Percentiles rank a stretch among this genome's conserved stretches.
These are phyloP conservation scores for Saitozyma podzolica DNA, from an alignment of 768 basidiomycete species.

Conservation along the genomic window DNA sequence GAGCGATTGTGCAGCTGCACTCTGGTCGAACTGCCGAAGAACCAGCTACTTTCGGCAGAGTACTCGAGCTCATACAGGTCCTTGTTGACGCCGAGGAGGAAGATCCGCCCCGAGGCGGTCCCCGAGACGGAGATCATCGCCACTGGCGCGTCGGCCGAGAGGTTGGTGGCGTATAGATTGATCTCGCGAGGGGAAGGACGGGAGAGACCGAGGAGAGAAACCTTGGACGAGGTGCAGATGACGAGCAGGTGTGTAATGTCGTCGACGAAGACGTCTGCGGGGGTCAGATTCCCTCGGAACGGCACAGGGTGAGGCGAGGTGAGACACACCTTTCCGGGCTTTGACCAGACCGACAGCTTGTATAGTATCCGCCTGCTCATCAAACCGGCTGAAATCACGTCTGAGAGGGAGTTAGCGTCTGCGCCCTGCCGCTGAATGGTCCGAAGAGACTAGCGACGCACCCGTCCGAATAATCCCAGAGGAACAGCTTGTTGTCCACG, in stretches of 20 bases:
- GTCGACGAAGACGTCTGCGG: conserved; percentile 74
- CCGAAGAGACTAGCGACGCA: conserved; percentile 54
- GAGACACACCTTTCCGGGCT: conserved; percentile 55
- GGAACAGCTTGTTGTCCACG: conserved; percentile 86
- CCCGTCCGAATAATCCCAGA: conserved; percentile 98
- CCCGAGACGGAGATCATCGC: conserved; percentile 83
- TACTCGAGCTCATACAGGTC: conserved; percentile 90
- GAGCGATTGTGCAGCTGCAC: conserved; percentile 86
- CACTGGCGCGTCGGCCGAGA: conserved; percentile 58
- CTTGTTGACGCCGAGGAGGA: conserved; percentile 81
- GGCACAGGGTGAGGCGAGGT: not conserved
- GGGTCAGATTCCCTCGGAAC: not conserved
- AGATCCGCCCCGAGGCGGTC: conserved; percentile 78
- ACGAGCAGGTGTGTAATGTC: conserved; percentile 85
- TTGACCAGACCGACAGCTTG: conserved; percentile 82
- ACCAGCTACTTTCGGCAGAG: conserved; percentile 81
- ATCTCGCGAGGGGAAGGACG: conserved; percentile 67
- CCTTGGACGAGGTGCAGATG: conserved; percentile 79
- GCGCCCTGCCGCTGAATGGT: not conserved
- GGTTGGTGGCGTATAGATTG: conserved; percentile 85
- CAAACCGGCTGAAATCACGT: conserved; percentile 88
- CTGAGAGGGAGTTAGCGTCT: conserved; percentile 52
- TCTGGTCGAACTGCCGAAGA: conserved; percentile 64
- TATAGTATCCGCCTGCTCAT: conserved; percentile 86
- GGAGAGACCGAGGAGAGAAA: conserved; percentile 77